A percentile compares a stretch with the other conserved stretches of the same genome.
These are phyloP conservation scores for Sarocladiaceae sp. DNA, from an alignment of 2,329 filamentous ascomycete species.

Conservation along the genomic window DNA sequence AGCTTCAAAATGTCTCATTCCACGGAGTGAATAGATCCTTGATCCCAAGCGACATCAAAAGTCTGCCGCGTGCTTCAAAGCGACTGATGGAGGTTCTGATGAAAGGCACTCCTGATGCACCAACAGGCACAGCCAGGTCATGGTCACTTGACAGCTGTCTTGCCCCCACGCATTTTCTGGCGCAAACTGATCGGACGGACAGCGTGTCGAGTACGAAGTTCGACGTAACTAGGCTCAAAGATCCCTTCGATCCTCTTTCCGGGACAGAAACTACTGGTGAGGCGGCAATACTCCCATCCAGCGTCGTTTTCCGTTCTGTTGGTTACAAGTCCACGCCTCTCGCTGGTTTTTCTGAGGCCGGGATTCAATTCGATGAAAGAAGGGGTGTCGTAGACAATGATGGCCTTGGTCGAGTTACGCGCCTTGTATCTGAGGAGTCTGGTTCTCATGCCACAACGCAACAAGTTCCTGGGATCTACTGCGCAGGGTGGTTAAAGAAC, in stretches of 20 bases:
- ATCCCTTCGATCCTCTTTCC: slow-evolving; percentile 49
- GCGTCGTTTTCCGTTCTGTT: slow-evolving; percentile 85
- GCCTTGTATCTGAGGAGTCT: slow-evolving; percentile 25
- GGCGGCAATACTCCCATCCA: slow-evolving; percentile 53
- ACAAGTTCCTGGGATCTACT: slow-evolving; percentile 71
- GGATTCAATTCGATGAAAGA: slow-evolving; percentile 71
- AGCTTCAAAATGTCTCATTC: slow-evolving; percentile 68
- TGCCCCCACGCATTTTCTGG: slow-evolving; percentile 67
- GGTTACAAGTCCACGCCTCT: slow-evolving; percentile 84
- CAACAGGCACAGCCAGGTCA: slow-evolving; percentile 44
- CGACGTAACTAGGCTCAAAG: slow-evolving; percentile 52
- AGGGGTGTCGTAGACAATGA: slow-evolving; percentile 82
- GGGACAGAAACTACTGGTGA: slow-evolving; percentile 45
- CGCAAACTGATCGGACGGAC: slow-evolving; percentile 37
- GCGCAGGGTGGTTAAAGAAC: slow-evolving; percentile 92
- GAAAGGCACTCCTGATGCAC: slow-evolving; percentile 59
- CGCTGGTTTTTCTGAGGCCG: slow-evolving; percentile 67
- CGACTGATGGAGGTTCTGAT: slow-evolving; percentile 76
- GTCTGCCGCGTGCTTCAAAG: slow-evolving; percentile 70
- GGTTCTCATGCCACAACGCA: slow-evolving; percentile 29
- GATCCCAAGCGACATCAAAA: slow-evolving; percentile 62
- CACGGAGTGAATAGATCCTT: slow-evolving; percentile 62
- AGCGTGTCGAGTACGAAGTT: slow-evolving; percentile 65
- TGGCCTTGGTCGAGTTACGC: slow-evolving; percentile 65
- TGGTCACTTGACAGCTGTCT: slow-evolving; percentile 87